Conservation (phyloP, 768 basidiomycete species). For the Pleurotus platypus region DNA sequence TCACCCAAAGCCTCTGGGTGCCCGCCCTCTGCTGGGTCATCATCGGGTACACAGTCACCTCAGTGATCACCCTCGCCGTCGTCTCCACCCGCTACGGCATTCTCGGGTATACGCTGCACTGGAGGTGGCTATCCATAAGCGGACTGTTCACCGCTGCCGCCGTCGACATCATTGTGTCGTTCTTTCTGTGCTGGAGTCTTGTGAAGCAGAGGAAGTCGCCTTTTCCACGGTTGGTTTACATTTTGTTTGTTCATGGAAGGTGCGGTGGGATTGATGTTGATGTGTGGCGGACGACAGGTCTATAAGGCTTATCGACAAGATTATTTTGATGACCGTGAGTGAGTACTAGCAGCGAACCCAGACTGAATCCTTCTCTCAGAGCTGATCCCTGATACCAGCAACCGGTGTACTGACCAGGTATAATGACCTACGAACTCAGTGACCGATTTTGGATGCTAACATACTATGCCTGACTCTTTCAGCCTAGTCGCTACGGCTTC, state of each 20-base stretch:
- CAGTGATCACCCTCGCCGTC: neutral
- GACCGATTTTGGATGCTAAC: neutral
- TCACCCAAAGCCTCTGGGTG: neutral
- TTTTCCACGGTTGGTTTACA: neutral
- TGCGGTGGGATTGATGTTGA: neutral
- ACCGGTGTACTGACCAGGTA: constrained; percentile 2
- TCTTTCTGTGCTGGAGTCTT: neutral
- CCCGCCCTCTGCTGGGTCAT: neutral
- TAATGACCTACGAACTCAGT: neutral
- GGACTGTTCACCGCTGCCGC: neutral
- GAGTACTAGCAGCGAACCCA: neutral
- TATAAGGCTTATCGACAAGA: neutral
- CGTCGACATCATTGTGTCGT: neutral
- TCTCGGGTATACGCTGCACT: neutral
- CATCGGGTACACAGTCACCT: neutral
- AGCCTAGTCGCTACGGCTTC: neutral
- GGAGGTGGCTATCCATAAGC: neutral
- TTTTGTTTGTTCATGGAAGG: no score
- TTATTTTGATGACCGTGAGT: constrained; percentile 3
- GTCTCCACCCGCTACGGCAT: neutral
- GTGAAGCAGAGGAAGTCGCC: neutral
- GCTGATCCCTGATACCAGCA: neutral
- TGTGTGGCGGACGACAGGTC: neutral
- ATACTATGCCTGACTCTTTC: neutral
- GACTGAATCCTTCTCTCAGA: neutral